Conservation (phyloP, 2,329 filamentous ascomycete genomes). For the Aureobasidium musti region DNA sequence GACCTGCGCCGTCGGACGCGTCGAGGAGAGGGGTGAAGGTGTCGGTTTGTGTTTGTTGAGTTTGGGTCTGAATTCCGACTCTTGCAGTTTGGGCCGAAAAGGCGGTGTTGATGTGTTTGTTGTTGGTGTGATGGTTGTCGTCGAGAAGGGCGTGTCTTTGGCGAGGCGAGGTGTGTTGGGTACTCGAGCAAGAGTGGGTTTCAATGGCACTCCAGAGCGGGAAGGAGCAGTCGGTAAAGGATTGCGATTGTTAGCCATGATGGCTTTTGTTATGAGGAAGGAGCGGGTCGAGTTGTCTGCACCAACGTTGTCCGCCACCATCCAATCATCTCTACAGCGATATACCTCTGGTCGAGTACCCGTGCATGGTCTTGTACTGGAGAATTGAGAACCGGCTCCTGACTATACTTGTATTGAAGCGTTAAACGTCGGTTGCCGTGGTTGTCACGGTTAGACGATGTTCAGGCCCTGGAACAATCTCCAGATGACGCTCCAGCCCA, state of each 20-base stretch:
- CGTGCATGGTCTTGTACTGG: neutral
- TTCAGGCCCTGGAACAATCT: slow-evolving; percentile 20
- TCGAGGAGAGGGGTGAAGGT: neutral
- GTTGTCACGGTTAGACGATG: slow-evolving; percentile 12
- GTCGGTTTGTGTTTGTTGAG: slow-evolving; percentile 15
- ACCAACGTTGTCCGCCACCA: slow-evolving; percentile 19
- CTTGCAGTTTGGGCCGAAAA: slow-evolving; percentile 34
- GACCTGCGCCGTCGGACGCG: slow-evolving; percentile 15
- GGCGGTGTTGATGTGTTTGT: slow-evolving; percentile 14
- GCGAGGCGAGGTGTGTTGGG: slow-evolving; percentile 62
- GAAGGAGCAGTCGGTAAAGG: neutral
- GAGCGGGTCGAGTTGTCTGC: slow-evolving; percentile 25
- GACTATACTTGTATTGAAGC: neutral
- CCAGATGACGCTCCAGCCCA: slow-evolving; percentile 23
- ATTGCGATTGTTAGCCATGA: slow-evolving; percentile 22
- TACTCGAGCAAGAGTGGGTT: slow-evolving; percentile 65
- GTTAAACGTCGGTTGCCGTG: slow-evolving; percentile 22
- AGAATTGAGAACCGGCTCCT: neutral
- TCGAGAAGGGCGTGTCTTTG: slow-evolving; percentile 25
- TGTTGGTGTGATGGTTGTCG: slow-evolving; percentile 29
- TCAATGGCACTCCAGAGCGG: slow-evolving; percentile 59
- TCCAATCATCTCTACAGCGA: slow-evolving; percentile 17
- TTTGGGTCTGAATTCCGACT: slow-evolving; percentile 20
- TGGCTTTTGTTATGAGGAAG: slow-evolving; percentile 15
- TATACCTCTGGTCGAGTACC: neutral